These are phyloP conservation scores for Pisolithus marmoratus DNA, from an alignment of 768 basidiomycete genomes.

Conservation along the genomic window DNA sequence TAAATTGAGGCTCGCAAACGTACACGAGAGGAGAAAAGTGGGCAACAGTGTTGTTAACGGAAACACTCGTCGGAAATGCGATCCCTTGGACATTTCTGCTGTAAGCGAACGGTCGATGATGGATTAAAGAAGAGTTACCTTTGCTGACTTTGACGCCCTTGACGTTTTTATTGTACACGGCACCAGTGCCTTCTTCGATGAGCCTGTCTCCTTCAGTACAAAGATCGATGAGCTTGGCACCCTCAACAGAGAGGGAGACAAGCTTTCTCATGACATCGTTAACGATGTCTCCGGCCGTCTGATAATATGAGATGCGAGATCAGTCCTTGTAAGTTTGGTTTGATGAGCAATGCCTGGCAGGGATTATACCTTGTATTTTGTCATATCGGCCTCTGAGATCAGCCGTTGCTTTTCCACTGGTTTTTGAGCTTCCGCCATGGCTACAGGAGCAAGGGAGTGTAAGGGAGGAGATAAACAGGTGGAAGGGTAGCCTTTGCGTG, in stretches of 20 bases:
- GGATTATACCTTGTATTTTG: conserved; percentile 74
- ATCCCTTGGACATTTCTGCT: conserved; percentile 47
- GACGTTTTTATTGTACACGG: conserved; percentile 84
- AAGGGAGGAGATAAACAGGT: conserved; percentile 1
- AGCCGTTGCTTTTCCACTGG: conserved; percentile 48
- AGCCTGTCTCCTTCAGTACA: conserved; percentile 92
- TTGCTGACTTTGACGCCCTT: conserved; percentile 87
- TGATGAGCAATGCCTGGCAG: conserved; percentile 5
- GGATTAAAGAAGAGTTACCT: conserved; percentile 43
- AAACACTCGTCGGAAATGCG: conserved; percentile 91
- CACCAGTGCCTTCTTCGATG: conserved; percentile 77
- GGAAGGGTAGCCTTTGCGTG: neutral
- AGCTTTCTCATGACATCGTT: conserved; percentile 82
- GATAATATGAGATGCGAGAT: conserved; percentile 7
- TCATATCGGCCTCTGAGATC: conserved; percentile 67
- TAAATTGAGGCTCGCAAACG: conserved; percentile 26
- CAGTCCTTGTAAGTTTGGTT: conserved; percentile 12
- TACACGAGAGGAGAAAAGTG: conserved; percentile 96
- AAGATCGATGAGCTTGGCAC: conserved; percentile 84
- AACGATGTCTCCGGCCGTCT: conserved; percentile 92
- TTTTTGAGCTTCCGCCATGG: conserved; percentile 55
- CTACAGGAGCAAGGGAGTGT: conserved; percentile 3
- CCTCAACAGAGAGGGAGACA: conserved; percentile 68
- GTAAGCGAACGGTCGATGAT: conserved; percentile 5
- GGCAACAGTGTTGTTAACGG: conserved; percentile 92